Evolutionary conservation across 768 basidiomycete genomes (phyloP), one percentile per base, ranked within the genome.

Genomic region (Boletus subcaerulescens): DNA sequence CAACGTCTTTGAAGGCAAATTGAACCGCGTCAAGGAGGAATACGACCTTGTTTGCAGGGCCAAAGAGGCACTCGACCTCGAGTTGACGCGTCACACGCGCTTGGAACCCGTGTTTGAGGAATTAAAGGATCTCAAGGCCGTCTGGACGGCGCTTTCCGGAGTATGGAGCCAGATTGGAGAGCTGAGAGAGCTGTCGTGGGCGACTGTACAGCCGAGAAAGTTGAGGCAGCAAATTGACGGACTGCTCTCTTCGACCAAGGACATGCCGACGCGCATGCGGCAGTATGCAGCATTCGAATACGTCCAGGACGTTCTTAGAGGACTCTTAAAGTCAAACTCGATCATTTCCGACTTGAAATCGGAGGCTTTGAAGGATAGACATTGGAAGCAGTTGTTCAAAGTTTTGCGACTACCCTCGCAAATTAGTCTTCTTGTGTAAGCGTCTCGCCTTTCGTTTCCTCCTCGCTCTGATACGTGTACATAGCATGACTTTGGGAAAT

Each of bases 261-360:
- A 98, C 45, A 98, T 99, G 96, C 97, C 97, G 1, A 96, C 92
- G 36, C 80, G 95, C 57, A 99, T 98, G 97, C 83, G 97, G 50
- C 97, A 99, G 68, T 99, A 99, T 70, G 92, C 94, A 10, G 97
- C 97, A 0, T 99, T 98, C 66, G 97, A 98, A 77, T 95, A 91
- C 69, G 93, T 98, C 3, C 95, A 98, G 66, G 96, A 99, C 41
- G 81, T 87, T 20, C 78, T 99, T 50, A 82, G 89, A 43, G 83
- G 86, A 13, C 77, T 94, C 45, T 80, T 98, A 60, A 98, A 97
- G 74, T 86, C 90, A 36, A 98, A 99, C 69, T 69, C 86, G 1
- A 76, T 97, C 60, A 80, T 99, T n/a, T 85, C 85, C 15, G 97
- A 99, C 72, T 77, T 99, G 65, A 98, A 97, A 75, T 96, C 93